A percentile compares a stretch with the other conserved stretches of the same genome.
Evolutionary conservation across 257 asterid genomes (phyloP).

Genomic region (Jasminum sambac): DNA sequence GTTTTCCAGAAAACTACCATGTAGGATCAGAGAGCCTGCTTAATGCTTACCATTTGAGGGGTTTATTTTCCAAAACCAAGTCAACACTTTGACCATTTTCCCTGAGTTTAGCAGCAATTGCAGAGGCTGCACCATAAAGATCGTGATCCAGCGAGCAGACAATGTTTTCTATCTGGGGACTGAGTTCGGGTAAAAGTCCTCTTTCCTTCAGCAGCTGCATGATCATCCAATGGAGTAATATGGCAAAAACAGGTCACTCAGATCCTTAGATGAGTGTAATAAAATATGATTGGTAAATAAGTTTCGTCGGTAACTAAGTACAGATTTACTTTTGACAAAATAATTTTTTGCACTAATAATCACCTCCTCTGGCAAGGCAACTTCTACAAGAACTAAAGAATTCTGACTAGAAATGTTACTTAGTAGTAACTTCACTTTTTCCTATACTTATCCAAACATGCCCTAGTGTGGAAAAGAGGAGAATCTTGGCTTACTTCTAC

Average conservation of each 20-base stretch:
- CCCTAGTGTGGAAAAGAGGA: neutral
- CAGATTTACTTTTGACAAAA: neutral
- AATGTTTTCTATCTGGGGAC: slow-evolving; percentile 64
- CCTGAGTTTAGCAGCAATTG: slow-evolving; percentile 77
- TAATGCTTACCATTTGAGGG: slow-evolving; percentile 83
- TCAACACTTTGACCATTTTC: slow-evolving; percentile 82
- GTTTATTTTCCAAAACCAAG: slow-evolving; percentile 86
- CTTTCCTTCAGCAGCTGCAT: slow-evolving; percentile 87
- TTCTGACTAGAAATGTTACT: neutral
- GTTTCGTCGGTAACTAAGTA: neutral
- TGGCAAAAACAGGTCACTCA: neutral
- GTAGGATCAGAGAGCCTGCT: neutral
- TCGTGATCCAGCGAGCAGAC: slow-evolving; percentile 82
- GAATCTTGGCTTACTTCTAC: slow-evolving; percentile 69
- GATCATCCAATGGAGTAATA: slow-evolving; percentile 1
- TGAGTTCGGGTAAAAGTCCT: slow-evolving; percentile 75
- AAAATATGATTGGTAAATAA: too few species aligned
- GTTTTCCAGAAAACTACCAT: neutral
- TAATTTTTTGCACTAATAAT: neutral
- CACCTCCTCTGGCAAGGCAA: neutral
- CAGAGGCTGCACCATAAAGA: slow-evolving; percentile 77
- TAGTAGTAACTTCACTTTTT: neutral
- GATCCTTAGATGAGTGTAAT: neutral
- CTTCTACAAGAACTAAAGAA: too few species aligned
- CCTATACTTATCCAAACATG: neutral